These are phyloP conservation scores for Talaromyces sp. DNA, from an alignment of 2,329 filamentous ascomycete genomes.

Conservation along the genomic window DNA sequence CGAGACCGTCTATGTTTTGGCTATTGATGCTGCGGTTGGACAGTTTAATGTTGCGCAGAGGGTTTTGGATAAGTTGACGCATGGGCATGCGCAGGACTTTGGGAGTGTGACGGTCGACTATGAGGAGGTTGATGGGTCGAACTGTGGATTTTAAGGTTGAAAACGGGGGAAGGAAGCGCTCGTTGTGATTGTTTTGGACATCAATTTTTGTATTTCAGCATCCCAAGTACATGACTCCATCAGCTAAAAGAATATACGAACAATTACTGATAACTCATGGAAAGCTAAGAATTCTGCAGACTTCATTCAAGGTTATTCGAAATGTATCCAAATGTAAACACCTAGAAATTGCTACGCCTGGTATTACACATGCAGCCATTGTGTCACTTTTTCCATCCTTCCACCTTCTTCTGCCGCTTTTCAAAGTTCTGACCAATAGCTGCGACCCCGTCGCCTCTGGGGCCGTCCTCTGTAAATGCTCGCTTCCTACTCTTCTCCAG, in stretches of 20 bases:
- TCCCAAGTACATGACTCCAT: not conserved
- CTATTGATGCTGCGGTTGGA: constrained; percentile 12
- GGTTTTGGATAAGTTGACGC: constrained; percentile 14
- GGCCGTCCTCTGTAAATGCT: constrained; percentile 66
- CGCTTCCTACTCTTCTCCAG: constrained; percentile 86
- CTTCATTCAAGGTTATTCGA: not conserved
- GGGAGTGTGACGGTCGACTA: constrained; percentile 15
- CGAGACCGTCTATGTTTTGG: constrained; percentile 15
- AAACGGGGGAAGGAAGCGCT: not conserved
- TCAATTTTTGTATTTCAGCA: not conserved
- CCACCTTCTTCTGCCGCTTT: constrained; percentile 45
- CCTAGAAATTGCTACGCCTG: not conserved
- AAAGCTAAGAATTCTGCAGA: not conserved
- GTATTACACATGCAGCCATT: not conserved
- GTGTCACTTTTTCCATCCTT: constrained; percentile 29
- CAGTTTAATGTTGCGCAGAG: constrained; percentile 15
- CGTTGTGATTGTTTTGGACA: not conserved
- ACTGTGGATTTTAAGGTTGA: constrained; percentile 12
- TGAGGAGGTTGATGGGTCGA: constrained; percentile 6
- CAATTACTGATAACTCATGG: not conserved
- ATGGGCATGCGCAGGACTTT: constrained; percentile 15
- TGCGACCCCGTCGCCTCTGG: constrained; percentile 55
- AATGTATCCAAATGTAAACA: not conserved
- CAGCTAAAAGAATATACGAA: too few relatives aligned
- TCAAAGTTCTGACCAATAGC: constrained; percentile 64